Conservation (phyloP, 192 early-diverging fungal species). For the Coemansia sp. region DNA sequence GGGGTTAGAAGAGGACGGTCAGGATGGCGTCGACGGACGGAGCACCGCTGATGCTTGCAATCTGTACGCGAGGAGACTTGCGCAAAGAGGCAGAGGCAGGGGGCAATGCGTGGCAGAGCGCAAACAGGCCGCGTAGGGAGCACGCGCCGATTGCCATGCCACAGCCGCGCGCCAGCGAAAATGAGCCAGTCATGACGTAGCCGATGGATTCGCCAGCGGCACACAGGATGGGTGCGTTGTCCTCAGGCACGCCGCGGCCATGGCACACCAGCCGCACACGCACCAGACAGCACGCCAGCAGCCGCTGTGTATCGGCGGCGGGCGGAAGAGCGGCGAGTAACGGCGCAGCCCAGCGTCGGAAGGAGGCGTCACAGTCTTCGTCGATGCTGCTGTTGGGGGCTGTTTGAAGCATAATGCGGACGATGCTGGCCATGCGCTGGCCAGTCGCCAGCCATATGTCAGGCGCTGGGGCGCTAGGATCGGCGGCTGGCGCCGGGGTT, state of each 20-base stretch:
- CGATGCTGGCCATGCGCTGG: constrained; percentile 16
- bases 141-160: constrained; percentile 50
- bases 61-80: constrained; percentile 4
- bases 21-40: constrained; percentile 27
- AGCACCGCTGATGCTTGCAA: constrained; percentile 33
- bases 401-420: constrained; percentile 12
- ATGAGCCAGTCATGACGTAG: constrained; percentile 45
- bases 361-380: neutral
- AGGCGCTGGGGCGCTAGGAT: constrained; percentile 6
- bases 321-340: constrained; percentile 13
- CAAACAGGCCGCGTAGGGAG: constrained; percentile 41
- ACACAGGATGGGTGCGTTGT: constrained; percentile 30
- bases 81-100: neutral
- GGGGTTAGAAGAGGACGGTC: constrained; percentile 17
- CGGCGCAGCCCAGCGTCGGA: constrained; percentile 36
- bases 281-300: constrained; percentile 31
- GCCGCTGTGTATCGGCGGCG: neutral
- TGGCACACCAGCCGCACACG: constrained; percentile 41
- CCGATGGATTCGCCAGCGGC: constrained; percentile 18
- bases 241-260: constrained; percentile 40
- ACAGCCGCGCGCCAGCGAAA: constrained; percentile 49
- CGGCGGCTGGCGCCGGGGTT: neutral
- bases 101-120: constrained; percentile 4
- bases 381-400: neutral
- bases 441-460: constrained; percentile 41